A percentile compares a stretch with the other conserved stretches of the same genome.
Evolutionary conservation across 73 alveolate species (phyloP).

Genomic region (Stentor coeruleus): DNA sequence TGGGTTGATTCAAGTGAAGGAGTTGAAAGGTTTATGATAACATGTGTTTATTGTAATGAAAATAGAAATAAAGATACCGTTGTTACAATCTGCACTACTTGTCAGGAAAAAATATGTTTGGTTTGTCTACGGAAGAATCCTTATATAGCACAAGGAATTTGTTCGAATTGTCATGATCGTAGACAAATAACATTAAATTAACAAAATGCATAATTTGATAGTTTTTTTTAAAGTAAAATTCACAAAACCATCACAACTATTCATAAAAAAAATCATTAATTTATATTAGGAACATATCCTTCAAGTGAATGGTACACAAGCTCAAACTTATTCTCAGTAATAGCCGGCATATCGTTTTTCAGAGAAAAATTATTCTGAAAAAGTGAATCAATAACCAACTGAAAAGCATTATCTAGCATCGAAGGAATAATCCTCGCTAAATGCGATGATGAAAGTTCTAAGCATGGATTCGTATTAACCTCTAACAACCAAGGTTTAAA

Average conservation of each 20-base stretch:
- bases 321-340: background rate
- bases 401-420: constrained; percentile 76
- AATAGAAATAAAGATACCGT: background rate
- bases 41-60: background rate
- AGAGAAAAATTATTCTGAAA: background rate
- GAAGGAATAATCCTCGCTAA: constrained; percentile 72
- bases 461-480: constrained; percentile 87
- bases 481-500: constrained; percentile 79
- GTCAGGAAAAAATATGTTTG: background rate
- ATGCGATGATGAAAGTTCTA: constrained; percentile 75
- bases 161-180: background rate
- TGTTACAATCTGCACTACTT: background rate
- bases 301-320: background rate
- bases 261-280: too few relatives aligned
- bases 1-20: background rate
- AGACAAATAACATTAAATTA: background rate
- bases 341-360: background rate
- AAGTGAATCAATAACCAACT: constrained; percentile 66
- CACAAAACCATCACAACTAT: background rate
- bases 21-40: background rate
- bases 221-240: background rate
- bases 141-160: background rate
- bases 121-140: background rate
- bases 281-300: background rate
- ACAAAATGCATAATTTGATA: too few relatives aligned